Conservation (phyloP, 371 early-diverging fungal genomes). For the Circinella umbellata region DNA sequence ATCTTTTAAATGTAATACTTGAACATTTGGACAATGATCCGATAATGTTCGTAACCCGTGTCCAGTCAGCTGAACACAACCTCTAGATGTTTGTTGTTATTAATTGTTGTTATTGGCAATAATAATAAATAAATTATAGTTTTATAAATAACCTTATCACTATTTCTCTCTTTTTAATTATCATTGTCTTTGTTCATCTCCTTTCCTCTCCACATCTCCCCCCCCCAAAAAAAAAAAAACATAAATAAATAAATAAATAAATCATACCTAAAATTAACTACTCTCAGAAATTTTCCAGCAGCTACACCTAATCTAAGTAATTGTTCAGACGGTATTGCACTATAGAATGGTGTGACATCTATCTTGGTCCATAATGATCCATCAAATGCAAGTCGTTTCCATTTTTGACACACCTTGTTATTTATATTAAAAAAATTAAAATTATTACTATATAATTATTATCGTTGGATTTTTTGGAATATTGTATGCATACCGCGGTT, state of each 20-base stretch:
- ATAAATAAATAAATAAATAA: neutral
- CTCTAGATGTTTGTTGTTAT: slow-evolving; percentile 33
- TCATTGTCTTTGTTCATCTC: neutral
- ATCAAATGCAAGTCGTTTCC: slow-evolving; percentile 55
- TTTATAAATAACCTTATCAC: neutral
- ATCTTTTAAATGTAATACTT: slow-evolving; percentile 53
- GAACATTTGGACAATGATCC: slow-evolving; percentile 57
- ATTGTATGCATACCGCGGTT: slow-evolving; percentile 33
- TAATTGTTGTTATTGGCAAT: neutral
- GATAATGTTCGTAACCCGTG: slow-evolving; percentile 51
- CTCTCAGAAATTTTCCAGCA: slow-evolving; percentile 55
- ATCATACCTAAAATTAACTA: slow-evolving; percentile 56
- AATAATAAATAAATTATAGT: neutral
- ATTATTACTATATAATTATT: neutral
- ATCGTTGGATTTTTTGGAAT: neutral
- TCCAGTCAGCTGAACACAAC: slow-evolving; percentile 61
- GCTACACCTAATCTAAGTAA: slow-evolving; percentile 47
- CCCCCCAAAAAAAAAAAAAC: neutral
- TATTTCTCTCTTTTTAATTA: too few relatives aligned
- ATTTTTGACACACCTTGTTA: slow-evolving; percentile 44
- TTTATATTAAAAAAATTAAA: too few relatives aligned
- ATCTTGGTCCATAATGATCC: slow-evolving; percentile 59
- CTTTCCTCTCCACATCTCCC: neutral
- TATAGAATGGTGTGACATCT: slow-evolving; percentile 55
- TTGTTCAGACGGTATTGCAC: slow-evolving; percentile 51